A percentile compares a stretch with the other conserved stretches of the same genome.
Evolutionary conservation across 2,329 filamentous ascomycete species (phyloP).

Genomic region (Ophiostoma perfectum): DNA sequence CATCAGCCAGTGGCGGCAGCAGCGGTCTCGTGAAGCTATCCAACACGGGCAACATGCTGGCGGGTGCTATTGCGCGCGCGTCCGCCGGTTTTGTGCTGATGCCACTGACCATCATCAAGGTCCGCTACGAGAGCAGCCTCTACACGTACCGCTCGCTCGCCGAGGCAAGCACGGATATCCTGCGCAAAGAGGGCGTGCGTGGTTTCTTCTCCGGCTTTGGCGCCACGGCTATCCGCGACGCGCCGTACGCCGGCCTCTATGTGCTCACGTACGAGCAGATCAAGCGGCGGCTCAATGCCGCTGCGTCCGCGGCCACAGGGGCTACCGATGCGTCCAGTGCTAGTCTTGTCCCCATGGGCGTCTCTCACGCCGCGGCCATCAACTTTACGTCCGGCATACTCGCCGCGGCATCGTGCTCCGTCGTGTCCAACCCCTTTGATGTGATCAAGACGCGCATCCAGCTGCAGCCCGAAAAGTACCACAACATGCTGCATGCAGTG

Average conservation of each 20-base stretch:
- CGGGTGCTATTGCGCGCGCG: slow-evolving; percentile 77
- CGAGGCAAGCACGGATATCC: slow-evolving; percentile 68
- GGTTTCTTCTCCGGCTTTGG: slow-evolving; percentile 94
- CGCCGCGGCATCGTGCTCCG: slow-evolving; percentile 76
- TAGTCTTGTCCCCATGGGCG: slow-evolving; percentile 30
- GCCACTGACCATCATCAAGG: slow-evolving; percentile 94
- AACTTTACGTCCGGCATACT: slow-evolving; percentile 81
- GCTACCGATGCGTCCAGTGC: neutral
- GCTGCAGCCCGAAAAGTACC: slow-evolving; percentile 75
- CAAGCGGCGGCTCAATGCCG: slow-evolving; percentile 55
- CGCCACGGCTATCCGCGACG: slow-evolving; percentile 86
- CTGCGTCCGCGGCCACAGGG: slow-evolving; percentile 7
- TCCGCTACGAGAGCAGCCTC: slow-evolving; percentile 84
- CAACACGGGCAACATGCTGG: slow-evolving; percentile 76
- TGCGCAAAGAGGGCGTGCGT: slow-evolving; percentile 63
- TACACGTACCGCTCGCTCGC: slow-evolving; percentile 77
- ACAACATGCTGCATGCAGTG: slow-evolving; percentile 73
- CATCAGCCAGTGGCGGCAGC: slow-evolving; percentile 57
- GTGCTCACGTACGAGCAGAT: slow-evolving; percentile 87
- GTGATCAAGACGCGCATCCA: slow-evolving; percentile 94
- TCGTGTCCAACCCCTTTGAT: slow-evolving; percentile 93
- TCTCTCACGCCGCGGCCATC: slow-evolving; percentile 56
- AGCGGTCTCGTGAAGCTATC: slow-evolving; percentile 76
- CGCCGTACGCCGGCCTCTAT: slow-evolving; percentile 94
- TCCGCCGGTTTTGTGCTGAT: slow-evolving; percentile 87